These are phyloP conservation scores for Harringtonia lauricola DNA, from an alignment of 2,329 filamentous ascomycete species.

Conservation along the genomic window DNA sequence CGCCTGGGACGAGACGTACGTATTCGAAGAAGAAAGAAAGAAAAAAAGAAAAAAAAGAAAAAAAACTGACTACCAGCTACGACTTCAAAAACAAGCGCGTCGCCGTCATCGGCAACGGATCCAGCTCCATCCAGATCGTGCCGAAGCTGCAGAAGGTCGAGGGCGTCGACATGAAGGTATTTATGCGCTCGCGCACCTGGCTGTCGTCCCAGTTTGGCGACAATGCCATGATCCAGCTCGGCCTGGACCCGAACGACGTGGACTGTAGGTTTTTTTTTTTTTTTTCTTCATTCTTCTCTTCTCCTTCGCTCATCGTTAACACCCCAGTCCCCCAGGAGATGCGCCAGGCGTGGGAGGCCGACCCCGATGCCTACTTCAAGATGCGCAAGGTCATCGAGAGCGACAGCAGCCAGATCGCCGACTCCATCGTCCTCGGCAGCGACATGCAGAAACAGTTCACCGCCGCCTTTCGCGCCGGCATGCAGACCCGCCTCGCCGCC, in stretches of 20 bases:
- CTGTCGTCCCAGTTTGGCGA: constrained; percentile 36
- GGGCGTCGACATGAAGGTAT: constrained; percentile 29
- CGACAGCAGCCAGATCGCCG: constrained; percentile 30
- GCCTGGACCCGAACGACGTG: constrained; percentile 25
- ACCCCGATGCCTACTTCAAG: constrained; percentile 25
- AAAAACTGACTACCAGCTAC: constrained; percentile 25
- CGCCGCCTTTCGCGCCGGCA: constrained; percentile 22
- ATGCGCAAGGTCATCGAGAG: constrained; percentile 33
- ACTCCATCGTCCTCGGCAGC: constrained; percentile 25
- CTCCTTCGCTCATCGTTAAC: neutral
- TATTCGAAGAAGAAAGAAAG: no score
- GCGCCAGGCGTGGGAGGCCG: constrained; percentile 21
- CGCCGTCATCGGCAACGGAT: constrained; percentile 40
- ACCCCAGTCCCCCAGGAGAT: constrained; percentile 26
- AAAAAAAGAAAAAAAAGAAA: no score
- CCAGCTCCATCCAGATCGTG: constrained; percentile 41
- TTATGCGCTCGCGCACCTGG: constrained; percentile 38
- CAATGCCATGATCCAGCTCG: constrained; percentile 28
- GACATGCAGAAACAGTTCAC: constrained; percentile 21
- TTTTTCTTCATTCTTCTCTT: neutral
- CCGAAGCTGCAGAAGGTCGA: constrained; percentile 33
- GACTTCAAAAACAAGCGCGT: constrained; percentile 36
- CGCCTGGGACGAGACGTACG: constrained; percentile 29
- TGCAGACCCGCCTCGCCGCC: constrained; percentile 26
- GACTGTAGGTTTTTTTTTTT: constrained; percentile 22